Conservation (phyloP, 129 eudicot genomes). For the Flaveria bidentis region DNA sequence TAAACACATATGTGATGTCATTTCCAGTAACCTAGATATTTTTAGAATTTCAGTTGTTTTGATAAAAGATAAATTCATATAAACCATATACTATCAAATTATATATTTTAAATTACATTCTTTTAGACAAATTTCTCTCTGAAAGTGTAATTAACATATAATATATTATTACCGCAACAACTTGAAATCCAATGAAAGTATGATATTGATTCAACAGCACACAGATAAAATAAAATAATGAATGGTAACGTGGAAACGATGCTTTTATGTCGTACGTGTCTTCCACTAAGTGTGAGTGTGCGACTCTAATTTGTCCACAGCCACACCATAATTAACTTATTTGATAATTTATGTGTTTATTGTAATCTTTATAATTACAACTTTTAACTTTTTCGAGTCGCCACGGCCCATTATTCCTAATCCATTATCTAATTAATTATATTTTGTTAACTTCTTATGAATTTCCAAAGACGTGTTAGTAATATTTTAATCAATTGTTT, state of each 20-base stretch:
- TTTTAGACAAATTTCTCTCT: too few species aligned
- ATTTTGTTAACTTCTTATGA: background rate
- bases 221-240: slow-evolving; percentile 25
- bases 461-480: background rate
- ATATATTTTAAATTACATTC: too few species aligned
- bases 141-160: background rate
- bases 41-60: too few species aligned
- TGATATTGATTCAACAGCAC: background rate
- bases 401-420: slow-evolving; percentile 30
- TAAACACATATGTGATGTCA: too few species aligned
- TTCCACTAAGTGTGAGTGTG: slow-evolving; percentile 26
- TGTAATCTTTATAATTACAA: slow-evolving; percentile 4
- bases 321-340: slow-evolving; percentile 21
- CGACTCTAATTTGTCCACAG: slow-evolving; percentile 24
- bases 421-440: slow-evolving; percentile 23
- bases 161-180: too few species aligned
- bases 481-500: background rate
- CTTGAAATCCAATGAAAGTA: background rate
- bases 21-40: too few species aligned
- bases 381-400: slow-evolving; percentile 27
- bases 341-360: slow-evolving; percentile 3
- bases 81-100: too few species aligned
- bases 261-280: slow-evolving; percentile 24
- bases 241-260: slow-evolving; percentile 16
- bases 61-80: too few species aligned